Percentiles rank a stretch among this genome's conserved stretches.
phyloP scores from a whole-genome alignment of 306 rosid species.

The Prunus campanulata region DNA sequence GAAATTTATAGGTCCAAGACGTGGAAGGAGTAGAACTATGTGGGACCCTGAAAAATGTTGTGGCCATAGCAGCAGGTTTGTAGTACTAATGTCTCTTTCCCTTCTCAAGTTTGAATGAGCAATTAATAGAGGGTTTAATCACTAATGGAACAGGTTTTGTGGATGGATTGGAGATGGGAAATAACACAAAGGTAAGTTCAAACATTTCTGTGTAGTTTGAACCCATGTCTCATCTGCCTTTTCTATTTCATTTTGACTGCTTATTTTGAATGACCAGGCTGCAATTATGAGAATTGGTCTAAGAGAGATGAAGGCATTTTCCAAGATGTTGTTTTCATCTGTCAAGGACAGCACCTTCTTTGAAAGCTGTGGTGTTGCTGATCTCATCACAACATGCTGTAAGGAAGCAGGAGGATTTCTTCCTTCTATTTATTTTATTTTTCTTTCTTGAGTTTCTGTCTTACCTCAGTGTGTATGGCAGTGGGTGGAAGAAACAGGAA shows the following conservation, averaged over 20 bases:
- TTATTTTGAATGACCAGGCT: conserved; percentile 48
- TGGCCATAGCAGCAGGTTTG: conserved; percentile 90
- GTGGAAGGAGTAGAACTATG: conserved; percentile 95
- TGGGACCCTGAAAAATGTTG: conserved; percentile 89
- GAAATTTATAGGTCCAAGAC: conserved; percentile 62
- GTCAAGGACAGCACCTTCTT: conserved; percentile 84
- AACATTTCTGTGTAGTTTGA: conserved; percentile 4
- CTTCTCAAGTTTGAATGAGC: conserved; percentile 14
- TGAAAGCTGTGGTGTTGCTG: conserved; percentile 96
- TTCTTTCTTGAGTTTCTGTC: not conserved
- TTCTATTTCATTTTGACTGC: conserved; percentile 11
- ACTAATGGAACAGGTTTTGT: conserved; percentile 68
- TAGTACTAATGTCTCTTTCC: conserved; percentile 10
- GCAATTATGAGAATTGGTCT: conserved; percentile 93
- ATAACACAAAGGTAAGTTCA: conserved; percentile 76
- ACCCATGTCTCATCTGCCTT: not conserved
- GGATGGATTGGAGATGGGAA: conserved; percentile 97
- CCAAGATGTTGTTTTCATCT: conserved; percentile 74
- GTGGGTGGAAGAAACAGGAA: conserved; percentile 98
- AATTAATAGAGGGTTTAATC: conserved; percentile 20
- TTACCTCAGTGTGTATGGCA: conserved; percentile 38
- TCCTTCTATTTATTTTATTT: conserved; percentile 3
- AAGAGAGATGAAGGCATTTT: conserved; percentile 79
- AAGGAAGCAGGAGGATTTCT: conserved; percentile 35
- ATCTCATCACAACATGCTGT: conserved; percentile 93